A percentile compares a stretch with the other conserved stretches of the same genome.
phyloP scores from a whole-genome alignment of 257 asterid genomes.

The Salvia splendens region DNA sequence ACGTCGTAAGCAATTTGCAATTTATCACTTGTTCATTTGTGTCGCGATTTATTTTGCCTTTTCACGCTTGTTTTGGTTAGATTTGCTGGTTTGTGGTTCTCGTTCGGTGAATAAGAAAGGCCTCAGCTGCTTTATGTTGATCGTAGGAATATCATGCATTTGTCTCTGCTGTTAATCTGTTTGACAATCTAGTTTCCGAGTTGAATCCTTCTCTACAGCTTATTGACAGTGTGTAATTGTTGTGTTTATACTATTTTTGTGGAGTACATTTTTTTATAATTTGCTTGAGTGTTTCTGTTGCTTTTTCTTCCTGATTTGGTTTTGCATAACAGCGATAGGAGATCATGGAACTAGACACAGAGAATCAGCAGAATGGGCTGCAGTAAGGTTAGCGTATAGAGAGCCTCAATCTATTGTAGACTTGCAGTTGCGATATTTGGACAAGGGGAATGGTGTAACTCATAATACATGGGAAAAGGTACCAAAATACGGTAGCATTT shows the following conservation, averaged over 20 bases:
- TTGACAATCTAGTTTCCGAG: conserved; percentile 1
- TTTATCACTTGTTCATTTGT: background rate
- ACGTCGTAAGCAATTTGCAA: conserved; percentile 11
- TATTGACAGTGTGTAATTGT: background rate
- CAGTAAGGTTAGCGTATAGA: background rate
- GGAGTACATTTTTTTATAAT: too few species aligned
- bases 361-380: background rate
- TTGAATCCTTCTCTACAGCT: background rate
- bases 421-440: background rate
- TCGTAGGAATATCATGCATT: background rate
- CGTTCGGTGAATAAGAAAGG: background rate
- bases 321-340: background rate
- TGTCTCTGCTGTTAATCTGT: background rate
- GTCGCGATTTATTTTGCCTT: background rate
- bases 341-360: background rate
- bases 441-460: background rate
- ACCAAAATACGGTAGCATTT: background rate
- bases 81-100: background rate
- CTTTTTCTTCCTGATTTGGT: background rate
- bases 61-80: background rate
- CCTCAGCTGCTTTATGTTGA: background rate
- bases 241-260: background rate
- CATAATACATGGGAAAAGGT: background rate
- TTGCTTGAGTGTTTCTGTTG: background rate
- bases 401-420: background rate